phyloP scores from a whole-genome alignment of 2,329 filamentous ascomycete genomes.

The Dactylonectria estremocensis region DNA sequence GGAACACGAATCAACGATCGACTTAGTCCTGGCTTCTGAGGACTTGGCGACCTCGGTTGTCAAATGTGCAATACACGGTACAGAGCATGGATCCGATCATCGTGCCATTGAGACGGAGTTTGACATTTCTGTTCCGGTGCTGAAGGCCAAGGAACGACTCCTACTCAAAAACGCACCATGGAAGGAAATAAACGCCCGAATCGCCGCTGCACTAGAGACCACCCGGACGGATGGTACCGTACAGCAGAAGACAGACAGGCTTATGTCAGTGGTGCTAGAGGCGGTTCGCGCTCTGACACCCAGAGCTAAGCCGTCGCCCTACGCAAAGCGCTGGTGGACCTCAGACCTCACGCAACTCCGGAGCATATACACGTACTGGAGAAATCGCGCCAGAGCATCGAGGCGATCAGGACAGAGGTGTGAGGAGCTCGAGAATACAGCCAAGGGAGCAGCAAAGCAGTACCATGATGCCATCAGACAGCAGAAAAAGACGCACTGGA shows the following conservation, averaged over 20 bases:
- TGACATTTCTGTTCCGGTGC: too few relatives aligned
- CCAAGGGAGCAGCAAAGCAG: slow-evolving; percentile 41
- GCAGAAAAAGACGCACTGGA: slow-evolving; percentile 41
- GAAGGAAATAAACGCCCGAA: too few relatives aligned
- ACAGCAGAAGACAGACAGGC: too few relatives aligned
- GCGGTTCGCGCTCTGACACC: too few relatives aligned
- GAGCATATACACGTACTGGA: slow-evolving; percentile 47
- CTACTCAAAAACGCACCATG: too few relatives aligned
- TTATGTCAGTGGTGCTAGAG: too few relatives aligned
- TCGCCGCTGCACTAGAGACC: too few relatives aligned
- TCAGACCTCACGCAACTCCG: slow-evolving; percentile 25
- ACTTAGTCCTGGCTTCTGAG: too few relatives aligned
- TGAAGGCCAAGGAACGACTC: too few relatives aligned
- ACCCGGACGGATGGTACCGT: too few relatives aligned
- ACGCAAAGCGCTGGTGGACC: slow-evolving; percentile 32
- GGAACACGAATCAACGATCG: slow-evolving; percentile 42
- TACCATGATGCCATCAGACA: slow-evolving; percentile 47
- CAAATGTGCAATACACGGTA: slow-evolving; percentile 26
- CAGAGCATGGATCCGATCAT: slow-evolving; percentile 22
- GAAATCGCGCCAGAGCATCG: slow-evolving; percentile 44
- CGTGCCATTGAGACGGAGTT: too few relatives aligned
- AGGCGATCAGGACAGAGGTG: slow-evolving; percentile 30
- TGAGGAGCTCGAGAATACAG: slow-evolving; percentile 40
- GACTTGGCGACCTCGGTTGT: slow-evolving; percentile 34
- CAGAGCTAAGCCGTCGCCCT: too few relatives aligned